These are phyloP conservation scores for Claviceps digitariae DNA, from an alignment of 2,329 filamentous ascomycete genomes.

Conservation along the genomic window DNA sequence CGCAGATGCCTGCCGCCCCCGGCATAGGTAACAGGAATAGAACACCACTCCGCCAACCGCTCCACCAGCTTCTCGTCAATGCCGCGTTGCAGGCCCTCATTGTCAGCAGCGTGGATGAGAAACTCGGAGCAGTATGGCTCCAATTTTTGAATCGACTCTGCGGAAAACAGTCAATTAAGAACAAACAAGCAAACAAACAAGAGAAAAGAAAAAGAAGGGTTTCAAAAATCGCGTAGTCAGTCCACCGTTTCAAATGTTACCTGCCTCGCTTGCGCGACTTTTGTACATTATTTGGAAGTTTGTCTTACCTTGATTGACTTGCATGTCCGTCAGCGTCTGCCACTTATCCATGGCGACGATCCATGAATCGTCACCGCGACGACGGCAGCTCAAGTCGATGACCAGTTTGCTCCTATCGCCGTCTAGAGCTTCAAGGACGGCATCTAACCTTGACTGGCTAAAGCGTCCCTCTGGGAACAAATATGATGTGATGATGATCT, in stretches of 20 bases:
- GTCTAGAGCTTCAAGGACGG: constrained; percentile 58
- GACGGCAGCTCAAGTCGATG: constrained; percentile 85
- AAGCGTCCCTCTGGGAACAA: constrained; percentile 80
- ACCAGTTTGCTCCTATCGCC: constrained; percentile 72
- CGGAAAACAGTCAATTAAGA: background rate
- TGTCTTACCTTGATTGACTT: constrained; percentile 64
- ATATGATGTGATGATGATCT: constrained; percentile 96
- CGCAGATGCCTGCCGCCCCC: constrained; percentile 75
- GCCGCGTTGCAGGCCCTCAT: constrained; percentile 83
- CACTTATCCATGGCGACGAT: constrained; percentile 99
- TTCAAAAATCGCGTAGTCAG: background rate
- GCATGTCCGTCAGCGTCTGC: constrained; percentile 96
- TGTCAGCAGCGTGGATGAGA: constrained; percentile 91
- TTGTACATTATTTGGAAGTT: background rate
- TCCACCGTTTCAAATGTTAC: background rate
- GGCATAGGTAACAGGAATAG: constrained; percentile 88
- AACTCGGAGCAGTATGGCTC: constrained; percentile 95
- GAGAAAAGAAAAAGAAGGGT: background rate
- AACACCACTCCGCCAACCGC: constrained; percentile 71
- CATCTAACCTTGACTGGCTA: constrained; percentile 60
- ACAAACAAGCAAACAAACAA: background rate
- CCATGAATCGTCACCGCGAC: constrained; percentile 60
- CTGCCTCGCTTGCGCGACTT: background rate
- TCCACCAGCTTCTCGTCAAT: constrained; percentile 77
- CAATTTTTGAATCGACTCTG: constrained; percentile 66